Base-by-base conservation (phyloP, 495 filamentous ascomycete genomes). In the Penicillium goetzii region DNA sequence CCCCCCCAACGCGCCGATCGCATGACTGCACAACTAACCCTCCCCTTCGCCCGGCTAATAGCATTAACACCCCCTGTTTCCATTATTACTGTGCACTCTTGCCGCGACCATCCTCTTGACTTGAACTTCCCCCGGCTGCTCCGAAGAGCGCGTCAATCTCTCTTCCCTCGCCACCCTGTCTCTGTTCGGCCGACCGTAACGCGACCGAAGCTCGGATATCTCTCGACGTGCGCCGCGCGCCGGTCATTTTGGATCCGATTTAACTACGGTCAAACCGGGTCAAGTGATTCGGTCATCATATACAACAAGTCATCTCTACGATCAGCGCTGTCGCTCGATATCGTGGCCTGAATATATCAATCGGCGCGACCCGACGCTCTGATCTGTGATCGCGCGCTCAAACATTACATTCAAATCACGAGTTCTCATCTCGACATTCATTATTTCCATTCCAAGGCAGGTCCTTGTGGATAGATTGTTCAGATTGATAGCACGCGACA, bases 381-480 rank as follows among this genome's bases (percentile, higher is more conserved):
- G 52, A 23, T 59, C 47, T 25, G 54, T 21, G 41, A 19, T 26
- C 0, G 52, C 30, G 32, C 33, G 52, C 32, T 5, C 14, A 4
- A 4, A 12, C n/a, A 23, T 38, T 17, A 49, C 23, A 26, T 11
- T 49, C 47, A 26, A 26, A 51, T 28, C 8, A 12, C 21, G 47
- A 15, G 5, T 15, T 19, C 9, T 9, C 21, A 47, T 47, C 7
- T 36, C 36, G 36, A 30, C 17, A 3, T 21, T 40, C 38, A 47
- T 52, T 23, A 36, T 25, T 34, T 38, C 40, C 23, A 38, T 62
- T 59, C 36, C 59, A 49, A 47, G 66, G 66, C 66, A 51, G 66
- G 66, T 23, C 66, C 66, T 62, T 58, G 62, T 41, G 59, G 55
- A 63, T 66, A 59, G 28, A 12, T n/a, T 26, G 5, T 21, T 55